Evolutionary conservation across 2,329 filamentous ascomycete genomes (phyloP), one percentile per base, ranked within the genome.

Genomic region (Pseudogymnoascus sp.): DNA sequence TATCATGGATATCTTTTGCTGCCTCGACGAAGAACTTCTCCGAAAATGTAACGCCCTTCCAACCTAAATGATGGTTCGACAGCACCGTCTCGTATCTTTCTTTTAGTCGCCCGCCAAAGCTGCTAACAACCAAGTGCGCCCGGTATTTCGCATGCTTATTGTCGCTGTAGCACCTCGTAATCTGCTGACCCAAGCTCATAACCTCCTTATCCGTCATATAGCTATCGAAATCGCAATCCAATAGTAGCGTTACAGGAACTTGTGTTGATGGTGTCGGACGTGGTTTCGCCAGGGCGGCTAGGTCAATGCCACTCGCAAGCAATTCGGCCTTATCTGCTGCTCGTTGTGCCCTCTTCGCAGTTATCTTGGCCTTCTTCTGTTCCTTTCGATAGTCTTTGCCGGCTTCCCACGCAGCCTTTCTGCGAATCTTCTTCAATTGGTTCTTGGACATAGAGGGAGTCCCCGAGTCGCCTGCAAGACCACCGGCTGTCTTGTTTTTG

Each of bases 171-270:
- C 84, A 89, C 63, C 95, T 82, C 7, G 91, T 96, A 66, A 99
- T 81, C 75, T 99, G 95, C 64, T 87, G 85, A 1, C 85, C 85
- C 11, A 99, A 82, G 4, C 91, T 96, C 63, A 93, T 87, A 31
- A 90, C 80, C 76, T 99, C 95, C 69, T 89, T 89, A 38, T 93
- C 89, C 60, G 82, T 82, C 95, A 99, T 99, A 72, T 93, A 84
- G 44, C 89, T 81, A 74, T 99, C 93, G 73, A 96, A 99, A 68
- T 90, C 87, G 76, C 93, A 97, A 78, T 99, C 95, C 66, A 99
- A 79, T 64, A 99, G 81, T 68, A 99, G 79, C 0, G 90, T 85
- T 21, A 97, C 78, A 1, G 93, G 92, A 0, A 96, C 82, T 63
- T 86, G 83, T 59, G 80, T 78, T 46, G 76, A 70, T 59, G 70